Evolutionary conservation across 345 rosid genomes (phyloP), one percentile per base, ranked within the genome.

Genomic region (Turritis glabra): DNA sequence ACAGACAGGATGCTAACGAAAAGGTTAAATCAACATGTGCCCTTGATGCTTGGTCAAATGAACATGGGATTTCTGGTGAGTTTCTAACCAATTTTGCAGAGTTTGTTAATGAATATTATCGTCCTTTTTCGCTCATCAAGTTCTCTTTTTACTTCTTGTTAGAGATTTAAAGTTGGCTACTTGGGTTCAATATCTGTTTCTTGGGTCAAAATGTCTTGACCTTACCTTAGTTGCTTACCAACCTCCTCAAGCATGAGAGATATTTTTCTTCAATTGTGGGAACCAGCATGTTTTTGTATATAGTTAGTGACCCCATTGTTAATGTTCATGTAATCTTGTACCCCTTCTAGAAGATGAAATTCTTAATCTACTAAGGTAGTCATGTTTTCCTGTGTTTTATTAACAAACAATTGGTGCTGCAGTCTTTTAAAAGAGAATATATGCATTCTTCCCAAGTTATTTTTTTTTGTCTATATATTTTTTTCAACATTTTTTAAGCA

Each of bases 11-110:
- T 57, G 19, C 44, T 74, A 27, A 19, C 51, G 79, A 54, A 2
- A 62, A 73, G 66, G 67, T 53, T 33, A 63, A 41, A 66, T 47
- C 70, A 67, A 64, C 48, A 55, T 72, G 75, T 68, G 68, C 40
- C 25, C 1, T 33, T 25, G 66, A 37, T 77, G 48, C 72, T 75
- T 73, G 27, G 25, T 64, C 50, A 3, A 56, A 52, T 55, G 82
- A 76, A 66, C 27, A 57, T 5, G 38, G 53, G 50, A 77, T 52
- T 74, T 72, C 81, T 52, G 87, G 94, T 88, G 74, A 82, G 79
- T 56, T 68, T 62, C 59, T 54, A 13, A 13, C 37, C 32, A 60
- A 40, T 51, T 5, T 33, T 59, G 8, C 21, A 4, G 29, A 58
- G 5, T 30, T 58, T 26, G 12, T 72, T 27, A 38, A 35, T 57